phyloP scores from a whole-genome alignment of 352 stramenopile genomes.

The Phytophthora meadii region DNA sequence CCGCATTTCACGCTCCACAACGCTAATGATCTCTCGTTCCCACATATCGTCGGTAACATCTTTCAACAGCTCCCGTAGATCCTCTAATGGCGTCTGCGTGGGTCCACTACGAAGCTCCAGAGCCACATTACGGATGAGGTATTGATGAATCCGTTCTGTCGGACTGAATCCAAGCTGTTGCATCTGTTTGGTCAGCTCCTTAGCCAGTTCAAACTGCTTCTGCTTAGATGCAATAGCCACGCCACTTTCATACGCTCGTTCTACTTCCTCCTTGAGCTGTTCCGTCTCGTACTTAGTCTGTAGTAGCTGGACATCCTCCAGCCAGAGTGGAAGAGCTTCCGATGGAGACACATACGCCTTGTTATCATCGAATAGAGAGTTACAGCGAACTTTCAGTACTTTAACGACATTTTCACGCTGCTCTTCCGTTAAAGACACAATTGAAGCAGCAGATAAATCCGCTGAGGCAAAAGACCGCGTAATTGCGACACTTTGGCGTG shows the following conservation, averaged over 20 bases:
- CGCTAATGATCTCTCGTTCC: conserved; percentile 63
- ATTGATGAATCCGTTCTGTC: conserved; percentile 52
- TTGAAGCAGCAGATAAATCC: conserved; percentile 10
- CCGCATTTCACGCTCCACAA: conserved; percentile 61
- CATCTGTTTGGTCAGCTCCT: conserved; percentile 56
- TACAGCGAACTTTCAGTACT: conserved; percentile 61
- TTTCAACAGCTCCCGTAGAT: conserved; percentile 45
- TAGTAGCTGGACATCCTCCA: conserved; percentile 35
- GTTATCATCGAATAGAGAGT: conserved; percentile 59
- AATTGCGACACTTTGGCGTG: conserved; percentile 2
- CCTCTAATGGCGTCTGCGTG: conserved; percentile 33
- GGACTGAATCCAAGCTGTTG: conserved; percentile 39
- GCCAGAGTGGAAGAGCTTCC: conserved; percentile 47
- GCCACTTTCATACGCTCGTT: conserved; percentile 63
- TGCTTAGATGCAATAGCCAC: conserved; percentile 81
- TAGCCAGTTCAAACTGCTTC: conserved; percentile 60
- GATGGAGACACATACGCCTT: conserved; percentile 30
- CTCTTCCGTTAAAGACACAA: conserved; percentile 5
- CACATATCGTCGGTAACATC: conserved; percentile 38
- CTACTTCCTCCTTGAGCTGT: conserved; percentile 40
- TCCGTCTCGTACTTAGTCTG: conserved; percentile 19
- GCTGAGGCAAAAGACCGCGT: conserved; percentile 21
- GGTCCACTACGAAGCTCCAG: conserved; percentile 45
- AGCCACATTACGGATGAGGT: conserved; percentile 62
- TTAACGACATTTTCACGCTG: conserved; percentile 35